Evolutionary conservation across 495 filamentous ascomycete genomes (phyloP).

Genomic region (Parathielavia hyrcaniae): DNA sequence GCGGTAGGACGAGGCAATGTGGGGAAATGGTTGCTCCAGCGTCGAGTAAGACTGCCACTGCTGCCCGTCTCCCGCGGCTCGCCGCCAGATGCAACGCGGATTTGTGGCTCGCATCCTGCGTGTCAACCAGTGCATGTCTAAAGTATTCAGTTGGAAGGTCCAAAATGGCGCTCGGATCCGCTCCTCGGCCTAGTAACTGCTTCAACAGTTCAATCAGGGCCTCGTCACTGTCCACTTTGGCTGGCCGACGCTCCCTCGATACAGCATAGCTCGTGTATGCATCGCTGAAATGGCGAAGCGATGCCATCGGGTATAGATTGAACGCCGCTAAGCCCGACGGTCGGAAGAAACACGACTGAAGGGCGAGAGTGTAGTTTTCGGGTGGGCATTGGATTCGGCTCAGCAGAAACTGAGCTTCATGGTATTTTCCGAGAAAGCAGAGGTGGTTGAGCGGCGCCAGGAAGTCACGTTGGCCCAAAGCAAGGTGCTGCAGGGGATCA

Average conservation of each 20-base stretch:
- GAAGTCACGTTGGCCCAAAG: neutral
- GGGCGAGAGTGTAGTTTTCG: neutral
- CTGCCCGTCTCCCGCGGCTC: neutral
- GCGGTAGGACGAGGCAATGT: neutral
- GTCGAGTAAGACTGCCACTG: neutral
- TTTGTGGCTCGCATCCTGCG: neutral
- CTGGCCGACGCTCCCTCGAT: no score
- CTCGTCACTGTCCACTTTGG: neutral
- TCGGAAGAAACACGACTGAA: neutral
- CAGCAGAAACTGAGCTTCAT: neutral
- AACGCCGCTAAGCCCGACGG: neutral
- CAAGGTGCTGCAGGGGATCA: neutral
- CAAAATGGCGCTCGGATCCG: neutral
- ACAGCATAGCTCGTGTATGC: neutral
- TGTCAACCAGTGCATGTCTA: neutral
- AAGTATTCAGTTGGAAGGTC: neutral
- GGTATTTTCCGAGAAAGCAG: neutral
- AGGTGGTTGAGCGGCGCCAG: neutral
- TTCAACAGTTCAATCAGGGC: neutral
- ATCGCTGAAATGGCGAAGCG: neutral
- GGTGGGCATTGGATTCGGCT: neutral
- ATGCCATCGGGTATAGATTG: neutral
- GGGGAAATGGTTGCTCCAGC: neutral
- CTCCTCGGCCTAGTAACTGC: slow-evolving; percentile 4
- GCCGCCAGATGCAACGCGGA: slow-evolving; percentile 5